These are phyloP conservation scores for Claviceps pazoutovae DNA, from an alignment of 2,329 filamentous ascomycete species.

Conservation along the genomic window DNA sequence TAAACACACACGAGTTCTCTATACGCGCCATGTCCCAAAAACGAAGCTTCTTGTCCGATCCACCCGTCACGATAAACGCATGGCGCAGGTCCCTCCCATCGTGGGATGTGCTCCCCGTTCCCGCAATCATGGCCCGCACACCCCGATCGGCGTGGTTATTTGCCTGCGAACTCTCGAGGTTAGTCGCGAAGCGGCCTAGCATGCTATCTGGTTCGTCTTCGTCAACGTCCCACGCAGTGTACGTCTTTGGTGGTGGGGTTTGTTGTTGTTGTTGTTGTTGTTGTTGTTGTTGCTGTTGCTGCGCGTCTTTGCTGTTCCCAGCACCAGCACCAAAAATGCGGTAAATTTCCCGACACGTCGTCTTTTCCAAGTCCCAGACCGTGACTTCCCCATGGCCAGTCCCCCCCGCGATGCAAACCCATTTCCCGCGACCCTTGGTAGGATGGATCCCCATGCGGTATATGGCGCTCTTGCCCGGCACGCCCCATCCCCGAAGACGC, in stretches of 20 bases:
- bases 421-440: slow-evolving; percentile 61
- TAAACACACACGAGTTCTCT: slow-evolving; percentile 68
- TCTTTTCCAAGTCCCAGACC: slow-evolving; percentile 90
- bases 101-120: slow-evolving; percentile 53
- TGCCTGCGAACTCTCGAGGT: slow-evolving; percentile 46
- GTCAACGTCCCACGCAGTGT: slow-evolving; percentile 79
- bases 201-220: slow-evolving; percentile 79
- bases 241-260: slow-evolving; percentile 40
- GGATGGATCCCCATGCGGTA: slow-evolving; percentile 70
- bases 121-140: slow-evolving; percentile 58
- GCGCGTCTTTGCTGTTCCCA: no score
- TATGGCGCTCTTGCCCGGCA: slow-evolving; percentile 67
- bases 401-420: slow-evolving; percentile 80
- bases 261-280: slow-evolving; percentile 10
- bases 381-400: slow-evolving; percentile 80
- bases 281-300: not conserved
- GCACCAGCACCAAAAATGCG: slow-evolving; percentile 33
- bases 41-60: slow-evolving; percentile 77
- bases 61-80: slow-evolving; percentile 75
- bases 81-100: slow-evolving; percentile 61
- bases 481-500: slow-evolving; percentile 74
- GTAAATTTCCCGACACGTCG: slow-evolving; percentile 78
- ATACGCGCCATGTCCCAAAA: slow-evolving; percentile 82
- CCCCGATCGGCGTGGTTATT: slow-evolving; percentile 43
- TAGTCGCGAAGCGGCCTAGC: slow-evolving; percentile 70